Evolutionary conservation across 2,329 filamentous ascomycete species (phyloP).

Genomic region (Thielaviopsis populi): DNA sequence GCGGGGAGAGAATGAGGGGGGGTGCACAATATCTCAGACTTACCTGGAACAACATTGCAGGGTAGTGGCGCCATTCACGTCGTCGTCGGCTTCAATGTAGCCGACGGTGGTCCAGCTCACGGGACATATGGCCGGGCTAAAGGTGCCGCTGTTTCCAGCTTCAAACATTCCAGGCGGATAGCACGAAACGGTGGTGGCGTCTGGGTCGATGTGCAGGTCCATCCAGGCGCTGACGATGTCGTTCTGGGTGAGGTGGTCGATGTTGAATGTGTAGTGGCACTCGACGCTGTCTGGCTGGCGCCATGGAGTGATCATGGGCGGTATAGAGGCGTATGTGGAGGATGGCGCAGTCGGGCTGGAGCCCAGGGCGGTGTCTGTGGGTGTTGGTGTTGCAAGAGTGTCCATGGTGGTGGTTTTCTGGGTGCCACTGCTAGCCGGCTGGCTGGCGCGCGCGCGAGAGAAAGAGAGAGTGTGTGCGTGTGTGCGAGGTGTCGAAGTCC

Average conservation of each 20-base stretch:
- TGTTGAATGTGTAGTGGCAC: conserved; percentile 29
- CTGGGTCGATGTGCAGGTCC: conserved; percentile 26
- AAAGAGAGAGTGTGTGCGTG: background rate
- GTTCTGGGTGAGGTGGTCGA: conserved; percentile 21
- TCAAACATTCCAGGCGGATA: conserved; percentile 30
- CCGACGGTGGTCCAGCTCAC: conserved; percentile 28
- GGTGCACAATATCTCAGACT: conserved; percentile 17
- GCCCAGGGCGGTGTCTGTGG: background rate
- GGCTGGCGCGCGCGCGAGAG: background rate
- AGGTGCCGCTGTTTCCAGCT: conserved; percentile 26
- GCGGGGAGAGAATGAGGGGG: background rate
- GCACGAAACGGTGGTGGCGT: conserved; percentile 27
- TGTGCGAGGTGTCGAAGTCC: background rate
- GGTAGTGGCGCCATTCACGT: conserved; percentile 25
- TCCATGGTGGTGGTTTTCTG: background rate
- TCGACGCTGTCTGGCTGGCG: conserved; percentile 22
- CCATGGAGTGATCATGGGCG: conserved; percentile 28
- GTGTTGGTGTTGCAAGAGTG: conserved; percentile 6
- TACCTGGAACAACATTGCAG: conserved; percentile 30
- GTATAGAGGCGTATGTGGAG: conserved; percentile 18
- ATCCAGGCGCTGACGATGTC: conserved; percentile 25
- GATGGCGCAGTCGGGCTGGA: background rate
- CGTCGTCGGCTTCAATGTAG: conserved; percentile 21
- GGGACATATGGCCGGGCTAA: conserved; percentile 28
- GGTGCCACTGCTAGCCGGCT: background rate